Evolutionary conservation across 331 rosid genomes (phyloP).

Genomic region (Stylosanthes scabra): DNA sequence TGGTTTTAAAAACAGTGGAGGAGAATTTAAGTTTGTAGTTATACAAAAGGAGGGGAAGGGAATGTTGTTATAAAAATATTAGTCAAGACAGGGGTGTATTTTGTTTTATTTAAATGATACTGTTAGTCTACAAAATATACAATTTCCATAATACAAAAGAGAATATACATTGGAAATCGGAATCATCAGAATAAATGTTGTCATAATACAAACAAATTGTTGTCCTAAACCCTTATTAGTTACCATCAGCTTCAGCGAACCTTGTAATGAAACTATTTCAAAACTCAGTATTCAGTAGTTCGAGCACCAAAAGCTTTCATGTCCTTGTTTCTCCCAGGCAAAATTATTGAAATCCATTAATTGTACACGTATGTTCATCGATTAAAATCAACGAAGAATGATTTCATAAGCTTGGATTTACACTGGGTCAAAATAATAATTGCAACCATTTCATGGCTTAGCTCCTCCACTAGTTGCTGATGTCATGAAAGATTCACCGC

Average conservation of each 20-base stretch:
- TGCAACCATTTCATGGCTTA: constrained; percentile 49
- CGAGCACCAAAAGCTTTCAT: constrained; percentile 30
- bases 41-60: no score
- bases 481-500: constrained; percentile 98
- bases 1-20: no score
- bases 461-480: constrained; percentile 54
- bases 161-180: constrained; percentile 22
- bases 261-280: constrained; percentile 25
- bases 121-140: constrained; percentile 25
- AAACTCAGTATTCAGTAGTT: background rate
- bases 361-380: constrained; percentile 20
- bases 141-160: no score
- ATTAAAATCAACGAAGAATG: constrained; percentile 15
- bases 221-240: constrained; percentile 17
- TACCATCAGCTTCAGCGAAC: constrained; percentile 38
- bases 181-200: constrained; percentile 30
- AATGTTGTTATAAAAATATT: no score
- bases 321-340: constrained; percentile 25
- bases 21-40: no score
- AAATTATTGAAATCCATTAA: constrained; percentile 29
- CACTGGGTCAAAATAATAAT: no score
- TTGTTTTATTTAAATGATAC: constrained; percentile 3
- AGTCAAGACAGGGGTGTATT: no score
- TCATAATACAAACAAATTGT: constrained; percentile 7
- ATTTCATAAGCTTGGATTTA: no score